phyloP scores from a whole-genome alignment of 495 filamentous ascomycete genomes.

The Daldinia concentrica region DNA sequence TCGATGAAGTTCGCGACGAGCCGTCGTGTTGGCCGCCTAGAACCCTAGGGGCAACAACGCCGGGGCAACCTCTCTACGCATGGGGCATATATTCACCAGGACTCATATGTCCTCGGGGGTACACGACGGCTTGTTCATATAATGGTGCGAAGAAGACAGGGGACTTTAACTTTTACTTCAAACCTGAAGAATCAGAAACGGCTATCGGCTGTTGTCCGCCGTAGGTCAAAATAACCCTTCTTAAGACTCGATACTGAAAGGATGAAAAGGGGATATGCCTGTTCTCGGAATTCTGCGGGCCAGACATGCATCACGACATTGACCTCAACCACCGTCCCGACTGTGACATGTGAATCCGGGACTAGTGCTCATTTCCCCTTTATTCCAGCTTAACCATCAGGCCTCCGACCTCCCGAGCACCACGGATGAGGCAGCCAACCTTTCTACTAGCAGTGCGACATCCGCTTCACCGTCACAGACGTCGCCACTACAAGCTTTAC shows the following conservation, averaged over 20 bases:
- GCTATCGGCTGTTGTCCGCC: conserved; percentile 23
- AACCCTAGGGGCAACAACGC: background rate
- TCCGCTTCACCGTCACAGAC: background rate
- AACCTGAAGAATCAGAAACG: conserved; percentile 5
- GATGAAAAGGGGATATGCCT: conserved; percentile 16
- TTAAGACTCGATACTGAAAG: conserved; percentile 2
- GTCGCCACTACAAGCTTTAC: background rate
- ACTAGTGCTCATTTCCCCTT: conserved; percentile 17
- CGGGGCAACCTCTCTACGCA: background rate
- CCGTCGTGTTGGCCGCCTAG: conserved; percentile 18
- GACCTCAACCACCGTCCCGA: conserved; percentile 12
- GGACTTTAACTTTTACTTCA: conserved; percentile 20
- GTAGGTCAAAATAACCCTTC: conserved; percentile 3
- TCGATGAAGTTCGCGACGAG: background rate
- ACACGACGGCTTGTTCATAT: conserved; percentile 22
- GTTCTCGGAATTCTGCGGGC: background rate
- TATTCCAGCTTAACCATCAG: conserved; percentile 18
- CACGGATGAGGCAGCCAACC: background rate
- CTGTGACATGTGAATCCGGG: conserved; percentile 18
- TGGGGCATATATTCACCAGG: conserved; percentile 22
- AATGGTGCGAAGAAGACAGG: conserved; percentile 6
- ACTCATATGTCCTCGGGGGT: conserved; percentile 16
- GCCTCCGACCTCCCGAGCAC: conserved; percentile 5
- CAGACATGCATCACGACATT: conserved; percentile 10
- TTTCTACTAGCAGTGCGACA: background rate